Evolutionary conservation across 331 rosid species (phyloP).

Genomic region (Telfairia occidentalis): DNA sequence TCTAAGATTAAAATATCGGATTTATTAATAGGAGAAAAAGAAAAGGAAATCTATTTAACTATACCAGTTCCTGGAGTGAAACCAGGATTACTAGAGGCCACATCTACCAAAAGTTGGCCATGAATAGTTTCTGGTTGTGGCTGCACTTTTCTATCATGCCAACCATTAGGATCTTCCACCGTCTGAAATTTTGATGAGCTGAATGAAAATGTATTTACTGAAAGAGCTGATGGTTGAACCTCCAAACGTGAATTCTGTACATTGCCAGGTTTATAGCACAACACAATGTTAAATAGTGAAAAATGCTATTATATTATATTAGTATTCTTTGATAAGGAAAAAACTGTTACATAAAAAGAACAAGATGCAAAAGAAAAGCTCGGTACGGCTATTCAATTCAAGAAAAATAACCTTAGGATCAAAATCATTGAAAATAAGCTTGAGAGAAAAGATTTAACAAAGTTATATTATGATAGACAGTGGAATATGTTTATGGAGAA

Average conservation of each 20-base stretch:
- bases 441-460: not conserved
- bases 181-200: slow-evolving; percentile 20
- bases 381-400: slow-evolving; percentile 25
- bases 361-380: not conserved
- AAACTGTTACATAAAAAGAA: not conserved
- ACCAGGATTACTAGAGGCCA: not conserved
- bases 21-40: not conserved
- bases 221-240: slow-evolving; percentile 16
- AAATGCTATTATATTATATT: not conserved
- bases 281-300: slow-evolving; percentile 8
- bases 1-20: not conserved
- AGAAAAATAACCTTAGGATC: not conserved
- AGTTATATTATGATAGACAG: not conserved
- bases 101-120: slow-evolving; percentile 22
- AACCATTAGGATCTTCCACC: slow-evolving; percentile 18
- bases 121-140: slow-evolving; percentile 14
- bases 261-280: slow-evolving; percentile 6
- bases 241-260: slow-evolving; percentile 27
- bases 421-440: not conserved
- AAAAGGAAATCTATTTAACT: not conserved
- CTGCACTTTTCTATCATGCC: slow-evolving; percentile 13
- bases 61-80: not conserved
- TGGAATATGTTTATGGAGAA: not conserved
- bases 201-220: slow-evolving; percentile 24
- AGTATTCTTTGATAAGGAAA: not conserved